Evolutionary conservation across 208 protist species (phyloP).

Genomic region (Leishmania mexicana): DNA sequence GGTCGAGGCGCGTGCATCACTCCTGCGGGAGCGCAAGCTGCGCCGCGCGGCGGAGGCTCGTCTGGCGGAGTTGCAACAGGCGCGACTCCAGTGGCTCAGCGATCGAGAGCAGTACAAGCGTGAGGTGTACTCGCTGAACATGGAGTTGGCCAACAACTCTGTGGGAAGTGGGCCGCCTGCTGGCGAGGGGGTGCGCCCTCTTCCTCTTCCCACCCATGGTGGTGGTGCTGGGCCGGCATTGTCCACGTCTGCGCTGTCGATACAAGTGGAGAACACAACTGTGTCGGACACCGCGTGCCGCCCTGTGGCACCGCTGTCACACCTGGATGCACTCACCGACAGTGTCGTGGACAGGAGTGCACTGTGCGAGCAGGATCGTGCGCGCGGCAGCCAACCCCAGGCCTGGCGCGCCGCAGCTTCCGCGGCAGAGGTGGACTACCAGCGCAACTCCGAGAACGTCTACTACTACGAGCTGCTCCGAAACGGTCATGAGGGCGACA

Average conservation of each 20-base stretch:
- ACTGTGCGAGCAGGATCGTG: background rate
- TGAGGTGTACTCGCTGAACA: conserved; percentile 36
- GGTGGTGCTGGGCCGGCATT: background rate
- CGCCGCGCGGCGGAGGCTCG: conserved; percentile 22
- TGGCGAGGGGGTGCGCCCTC: background rate
- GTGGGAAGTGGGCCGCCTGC: background rate
- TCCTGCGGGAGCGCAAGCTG: conserved; percentile 29
- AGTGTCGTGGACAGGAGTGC: background rate
- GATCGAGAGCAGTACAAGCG: conserved; percentile 13
- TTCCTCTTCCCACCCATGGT: too few species aligned
- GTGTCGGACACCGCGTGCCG: background rate
- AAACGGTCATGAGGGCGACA: background rate
- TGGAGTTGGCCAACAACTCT: conserved; percentile 26
- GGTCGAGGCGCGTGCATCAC: conserved; percentile 12
- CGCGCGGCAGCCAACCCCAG: background rate
- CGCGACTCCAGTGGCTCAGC: conserved; percentile 13
- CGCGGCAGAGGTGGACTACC: background rate
- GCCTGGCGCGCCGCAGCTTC: background rate
- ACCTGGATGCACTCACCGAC: background rate
- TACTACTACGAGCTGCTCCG: conserved; percentile 8
- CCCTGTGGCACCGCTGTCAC: background rate
- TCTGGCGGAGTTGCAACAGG: conserved; percentile 11
- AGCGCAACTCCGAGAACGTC: background rate
- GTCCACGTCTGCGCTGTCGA: conserved; percentile 4
- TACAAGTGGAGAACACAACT: background rate